Base-by-base conservation (phyloP, 140 eudicot genomes). In the Stevia rebaudiana region DNA sequence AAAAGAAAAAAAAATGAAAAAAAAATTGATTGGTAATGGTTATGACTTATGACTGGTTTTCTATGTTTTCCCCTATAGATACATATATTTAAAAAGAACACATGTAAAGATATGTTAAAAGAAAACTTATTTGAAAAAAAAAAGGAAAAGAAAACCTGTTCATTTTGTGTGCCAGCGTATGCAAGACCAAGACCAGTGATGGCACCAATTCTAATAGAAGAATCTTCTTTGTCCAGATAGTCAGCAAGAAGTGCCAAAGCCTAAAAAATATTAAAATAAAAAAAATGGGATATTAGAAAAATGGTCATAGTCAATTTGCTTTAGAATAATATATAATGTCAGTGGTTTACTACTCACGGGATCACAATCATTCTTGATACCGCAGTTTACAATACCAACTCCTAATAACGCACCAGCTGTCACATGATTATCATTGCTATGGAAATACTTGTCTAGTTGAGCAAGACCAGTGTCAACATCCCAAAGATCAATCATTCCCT, bases 401-500 rank as follows among this genome's bases (percentile, higher is more conserved):
- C 99, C 99, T 30, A 94, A 72, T 21, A 94, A 66, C n/a, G 99
- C 99, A 35, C 99, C 99, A 3, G 99, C 84, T 18, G 83, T 81
- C 61, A 88, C 90, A 60, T 88, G 97, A 65, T 67, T 81, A 69
- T 94, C 99, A 21, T 77, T 81, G 71, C 99, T 94, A 65, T 94
- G 99, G 75, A 94, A 83, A 54, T 85, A 94, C 83, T 94, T 94
- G 80, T 94, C 99, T 6, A 94, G 76, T 78, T 88, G 99, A 5
- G 99, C 88, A 66, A 94, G 99, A 23, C 99, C 99, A 56, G 97
- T 70, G 66, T 88, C 99, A 65, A 94, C 94, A 76, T 94, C 99
- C 99, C 99, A 94, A 62, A 83, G 92, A 74, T 84, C 65, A 63
- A 94, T 83, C 99, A 94, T 88, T 22, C 99, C 99, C 99, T 94